Base-by-base conservation (phyloP, 148 eudicot species). In the Diospyros kaki region DNA sequence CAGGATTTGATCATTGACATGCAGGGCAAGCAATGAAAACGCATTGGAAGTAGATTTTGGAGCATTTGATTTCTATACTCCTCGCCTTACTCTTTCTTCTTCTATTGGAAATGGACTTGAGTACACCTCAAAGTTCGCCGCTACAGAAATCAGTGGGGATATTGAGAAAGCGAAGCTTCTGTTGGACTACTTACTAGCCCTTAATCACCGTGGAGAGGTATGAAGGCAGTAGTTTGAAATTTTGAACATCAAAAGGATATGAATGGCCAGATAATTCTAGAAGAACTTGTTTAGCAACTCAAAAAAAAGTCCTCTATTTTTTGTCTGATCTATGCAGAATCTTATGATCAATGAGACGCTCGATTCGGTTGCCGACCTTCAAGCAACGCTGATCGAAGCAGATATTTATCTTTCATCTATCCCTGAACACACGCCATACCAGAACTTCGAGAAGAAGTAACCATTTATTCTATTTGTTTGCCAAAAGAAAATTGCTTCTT, bases 41-140 rank as follows among this genome's bases (percentile, higher is more conserved):
- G 77, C 87, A 48, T 46, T 89, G 81, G 93, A 89, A 80, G 62
- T 89, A 43, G 93, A 89, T 78, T 85, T 87, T 77, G 90, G 84
- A 72, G 90, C 87, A 55, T 85, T 79, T 40, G 87, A 87, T 15
- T 73, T 66, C 38, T 58, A 64, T 55, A 74, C 75, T 42, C 89
- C 89, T 50, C 73, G 73, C 42, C 73, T 87, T 51, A 72, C 82
- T 41, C 86, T 87, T 45, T 67, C 90, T 3, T 82, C 84, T 61
- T 87, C 90, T 0, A 87, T 89, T 41, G 93, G 93, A 40, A 83
- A 86, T 44, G 93, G 93, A 56, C 9, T 85, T 17, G 70, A 70
- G 38, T 84, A 64, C 75, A 61, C 85, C 15, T 72, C 89, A 6
- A 85, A 83, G 76, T 81, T 81, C 78, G 69, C 80, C 51, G 63